Conservation (phyloP, 1,139 yeast species). For the Yamadazyma conglobata region DNA sequence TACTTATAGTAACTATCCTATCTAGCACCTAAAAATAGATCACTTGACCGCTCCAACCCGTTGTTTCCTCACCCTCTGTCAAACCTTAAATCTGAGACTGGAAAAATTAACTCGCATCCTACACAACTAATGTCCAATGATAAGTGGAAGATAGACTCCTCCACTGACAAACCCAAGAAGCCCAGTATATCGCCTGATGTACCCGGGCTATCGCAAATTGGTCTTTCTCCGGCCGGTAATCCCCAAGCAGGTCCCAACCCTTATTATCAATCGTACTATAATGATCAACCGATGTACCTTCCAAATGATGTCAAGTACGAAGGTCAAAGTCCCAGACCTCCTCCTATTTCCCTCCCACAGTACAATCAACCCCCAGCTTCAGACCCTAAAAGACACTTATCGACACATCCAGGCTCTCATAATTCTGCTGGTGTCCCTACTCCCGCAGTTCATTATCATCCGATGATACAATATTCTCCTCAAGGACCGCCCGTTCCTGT, state of each 20-base stretch:
- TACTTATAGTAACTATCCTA: no score
- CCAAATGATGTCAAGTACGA: constrained; percentile 1
- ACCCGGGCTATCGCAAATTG: no score
- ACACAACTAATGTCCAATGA: no score
- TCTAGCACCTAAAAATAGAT: no score
- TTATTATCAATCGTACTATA: constrained; percentile 6
- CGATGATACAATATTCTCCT: constrained; percentile 1
- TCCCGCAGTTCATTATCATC: constrained; percentile 1
- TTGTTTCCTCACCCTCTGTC: no score
- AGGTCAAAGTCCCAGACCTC: constrained; percentile 1
- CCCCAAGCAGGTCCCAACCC: constrained; percentile 1
- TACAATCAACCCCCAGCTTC: constrained; percentile 2
- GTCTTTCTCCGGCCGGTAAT: no score
- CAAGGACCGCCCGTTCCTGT: not conserved
- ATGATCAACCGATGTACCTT: constrained; percentile 8
- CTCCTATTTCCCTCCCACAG: constrained; percentile 1
- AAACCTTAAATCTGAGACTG: no score
- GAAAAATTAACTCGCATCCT: no score
- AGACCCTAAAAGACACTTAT: not conserved
- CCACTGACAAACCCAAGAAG: no score
- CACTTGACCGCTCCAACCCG: no score
- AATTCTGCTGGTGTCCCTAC: not conserved
- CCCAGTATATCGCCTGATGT: not conserved
- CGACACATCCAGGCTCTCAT: constrained; percentile 1
- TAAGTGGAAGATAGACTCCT: no score